Evolutionary conservation across 108 stramenopile genomes (phyloP).

Genomic region (Cyclotella baltica): DNA sequence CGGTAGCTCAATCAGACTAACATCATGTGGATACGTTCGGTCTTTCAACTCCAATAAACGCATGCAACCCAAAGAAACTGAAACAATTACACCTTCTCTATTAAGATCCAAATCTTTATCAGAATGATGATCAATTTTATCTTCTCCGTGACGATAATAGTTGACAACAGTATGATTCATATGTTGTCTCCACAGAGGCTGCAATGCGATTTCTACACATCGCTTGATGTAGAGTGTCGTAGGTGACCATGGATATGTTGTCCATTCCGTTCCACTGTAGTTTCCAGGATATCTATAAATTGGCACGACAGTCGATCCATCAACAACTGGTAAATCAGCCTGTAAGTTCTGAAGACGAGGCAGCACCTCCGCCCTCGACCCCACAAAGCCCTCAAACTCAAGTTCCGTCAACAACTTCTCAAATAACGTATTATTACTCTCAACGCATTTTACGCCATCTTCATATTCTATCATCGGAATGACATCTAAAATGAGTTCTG

Average conservation of each 20-base stretch:
- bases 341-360: constrained; percentile 82
- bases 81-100: constrained; percentile 72
- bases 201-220: constrained; percentile 64
- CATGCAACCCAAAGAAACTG: constrained; percentile 70
- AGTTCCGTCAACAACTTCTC: constrained; percentile 55
- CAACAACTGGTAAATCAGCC: constrained; percentile 55
- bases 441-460: background rate
- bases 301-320: constrained; percentile 16
- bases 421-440: constrained; percentile 27
- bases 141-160: constrained; percentile 73
- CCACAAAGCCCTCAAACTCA: constrained; percentile 78
- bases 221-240: constrained; percentile 64
- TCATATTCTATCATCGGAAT: constrained; percentile 40
- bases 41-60: constrained; percentile 71
- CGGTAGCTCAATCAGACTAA: constrained; percentile 62
- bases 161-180: constrained; percentile 88
- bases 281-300: constrained; percentile 78
- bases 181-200: constrained; percentile 65
- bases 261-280: constrained; percentile 76
- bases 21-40: constrained; percentile 64
- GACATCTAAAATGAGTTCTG: constrained; percentile 73
- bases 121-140: constrained; percentile 76
- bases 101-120: constrained; percentile 86
- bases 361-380: constrained; percentile 61
- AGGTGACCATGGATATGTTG: constrained; percentile 70